Percentiles rank a stretch among this genome's conserved stretches.
Conservation (phyloP, 2,329 filamentous ascomycete genomes). For the Diplodia mutila region DNA sequence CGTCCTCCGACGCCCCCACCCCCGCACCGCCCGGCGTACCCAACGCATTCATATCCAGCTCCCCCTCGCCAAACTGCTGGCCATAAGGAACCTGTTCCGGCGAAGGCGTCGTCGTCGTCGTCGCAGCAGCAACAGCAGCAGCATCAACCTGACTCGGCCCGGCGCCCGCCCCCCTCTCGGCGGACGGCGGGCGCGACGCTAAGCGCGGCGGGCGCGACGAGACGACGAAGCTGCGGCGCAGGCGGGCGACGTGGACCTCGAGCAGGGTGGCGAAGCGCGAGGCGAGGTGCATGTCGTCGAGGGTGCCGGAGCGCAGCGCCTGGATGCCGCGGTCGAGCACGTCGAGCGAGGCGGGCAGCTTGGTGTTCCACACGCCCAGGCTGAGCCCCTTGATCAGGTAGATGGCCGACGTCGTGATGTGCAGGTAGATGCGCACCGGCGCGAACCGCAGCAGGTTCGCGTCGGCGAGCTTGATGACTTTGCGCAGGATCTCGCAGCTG, state of each 20-base stretch:
- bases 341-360: slow-evolving; percentile 53
- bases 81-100: not conserved
- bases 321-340: slow-evolving; percentile 54
- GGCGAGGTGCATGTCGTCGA: slow-evolving; percentile 58
- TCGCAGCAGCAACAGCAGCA: not conserved
- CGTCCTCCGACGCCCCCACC: slow-evolving; percentile 32
- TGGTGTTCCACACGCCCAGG: slow-evolving; percentile 54
- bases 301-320: slow-evolving; percentile 52
- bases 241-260: slow-evolving; percentile 48
- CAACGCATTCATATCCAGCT: not conserved
- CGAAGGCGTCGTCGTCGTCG: not conserved
- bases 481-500: slow-evolving; percentile 56
- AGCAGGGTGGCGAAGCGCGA: slow-evolving; percentile 56
- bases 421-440: slow-evolving; percentile 58
- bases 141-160: not conserved
- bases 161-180: slow-evolving; percentile 32
- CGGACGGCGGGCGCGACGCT: slow-evolving; percentile 34
- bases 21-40: not conserved
- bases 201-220: slow-evolving; percentile 42
- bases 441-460: slow-evolving; percentile 54
- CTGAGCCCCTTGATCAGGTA: slow-evolving; percentile 59
- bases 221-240: slow-evolving; percentile 43
- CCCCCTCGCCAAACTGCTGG: not conserved
- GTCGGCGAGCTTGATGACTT: slow-evolving; percentile 54
- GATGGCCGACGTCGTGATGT: slow-evolving; percentile 59